These are phyloP conservation scores for Castanea crenata DNA, from an alignment of 306 rosid genomes.

Conservation along the genomic window DNA sequence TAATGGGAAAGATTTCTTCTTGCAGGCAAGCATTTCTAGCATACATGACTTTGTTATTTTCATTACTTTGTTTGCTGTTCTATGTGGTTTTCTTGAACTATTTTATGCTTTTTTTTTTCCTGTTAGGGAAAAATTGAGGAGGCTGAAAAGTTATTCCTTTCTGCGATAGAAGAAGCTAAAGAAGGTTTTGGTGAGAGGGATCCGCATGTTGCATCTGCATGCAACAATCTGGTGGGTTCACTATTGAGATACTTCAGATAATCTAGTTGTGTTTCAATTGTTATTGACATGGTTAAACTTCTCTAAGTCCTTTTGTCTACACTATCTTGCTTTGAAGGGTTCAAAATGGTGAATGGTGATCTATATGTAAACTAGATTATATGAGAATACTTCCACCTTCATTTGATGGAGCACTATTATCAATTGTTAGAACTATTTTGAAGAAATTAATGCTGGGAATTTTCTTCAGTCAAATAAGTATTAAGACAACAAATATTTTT, in stretches of 20 bases:
- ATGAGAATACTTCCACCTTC: background rate
- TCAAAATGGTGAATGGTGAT: background rate
- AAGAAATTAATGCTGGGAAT: background rate
- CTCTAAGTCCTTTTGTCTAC: slow-evolving; percentile 8
- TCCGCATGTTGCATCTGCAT: slow-evolving; percentile 92
- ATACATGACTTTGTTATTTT: background rate
- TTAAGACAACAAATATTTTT: background rate
- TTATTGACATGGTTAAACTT: slow-evolving; percentile 8
- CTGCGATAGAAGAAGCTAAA: slow-evolving; percentile 85
- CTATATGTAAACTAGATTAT: background rate
- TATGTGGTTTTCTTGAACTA: background rate
- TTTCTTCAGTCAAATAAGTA: background rate
- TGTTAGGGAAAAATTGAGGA: slow-evolving; percentile 72
- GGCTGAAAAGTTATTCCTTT: slow-evolving; percentile 67
- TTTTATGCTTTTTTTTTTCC: slow-evolving; percentile 8
- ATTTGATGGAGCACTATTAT: background rate
- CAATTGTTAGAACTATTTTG: background rate
- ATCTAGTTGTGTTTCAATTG: background rate
- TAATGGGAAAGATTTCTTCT: slow-evolving; percentile 67
- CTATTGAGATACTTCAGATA: slow-evolving; percentile 7
- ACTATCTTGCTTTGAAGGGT: background rate
- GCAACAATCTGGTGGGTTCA: slow-evolving; percentile 81
- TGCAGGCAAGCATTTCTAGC: slow-evolving; percentile 49
- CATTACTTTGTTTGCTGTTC: slow-evolving; percentile 12
- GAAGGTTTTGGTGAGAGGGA: slow-evolving; percentile 88